Evolutionary conservation across 345 rosid genomes (phyloP).

Genomic region (Arabidopsis suecica): DNA sequence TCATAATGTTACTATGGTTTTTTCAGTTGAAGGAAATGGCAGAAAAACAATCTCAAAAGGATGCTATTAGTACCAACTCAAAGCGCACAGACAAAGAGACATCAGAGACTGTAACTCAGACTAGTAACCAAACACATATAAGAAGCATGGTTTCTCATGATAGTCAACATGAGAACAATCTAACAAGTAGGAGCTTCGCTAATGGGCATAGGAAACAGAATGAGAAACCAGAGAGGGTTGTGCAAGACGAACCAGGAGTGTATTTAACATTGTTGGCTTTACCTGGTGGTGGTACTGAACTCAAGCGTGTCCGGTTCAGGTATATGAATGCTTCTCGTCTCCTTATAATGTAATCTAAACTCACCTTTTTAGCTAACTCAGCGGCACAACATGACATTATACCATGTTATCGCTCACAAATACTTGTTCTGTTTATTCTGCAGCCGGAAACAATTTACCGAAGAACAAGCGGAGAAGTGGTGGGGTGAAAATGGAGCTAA

Average conservation of each 20-base stretch:
- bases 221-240: conserved; percentile 61
- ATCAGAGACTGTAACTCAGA: conserved; percentile 29
- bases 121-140: conserved; percentile 43
- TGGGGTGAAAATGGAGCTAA: conserved; percentile 77
- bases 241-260: conserved; percentile 86
- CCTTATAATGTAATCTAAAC: not conserved
- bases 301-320: conserved; percentile 91
- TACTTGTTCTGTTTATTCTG: not conserved
- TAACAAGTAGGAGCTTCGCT: conserved; percentile 45
- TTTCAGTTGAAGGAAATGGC: conserved; percentile 75
- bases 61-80: conserved; percentile 42
- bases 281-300: conserved; percentile 74
- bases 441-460: conserved; percentile 77
- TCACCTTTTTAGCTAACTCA: too few species aligned
- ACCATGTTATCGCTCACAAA: not conserved
- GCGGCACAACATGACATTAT: not conserved
- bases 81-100: conserved; percentile 39
- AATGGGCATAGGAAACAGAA: conserved; percentile 54
- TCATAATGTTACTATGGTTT: conserved; percentile 13
- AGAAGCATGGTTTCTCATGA: conserved; percentile 49
- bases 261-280: conserved; percentile 66
- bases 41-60: conserved; percentile 53
- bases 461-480: conserved; percentile 90
- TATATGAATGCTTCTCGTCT: conserved; percentile 35
- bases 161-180: conserved; percentile 46